Conservation (phyloP, 495 filamentous ascomycete genomes). For the Neurospora sp. region DNA sequence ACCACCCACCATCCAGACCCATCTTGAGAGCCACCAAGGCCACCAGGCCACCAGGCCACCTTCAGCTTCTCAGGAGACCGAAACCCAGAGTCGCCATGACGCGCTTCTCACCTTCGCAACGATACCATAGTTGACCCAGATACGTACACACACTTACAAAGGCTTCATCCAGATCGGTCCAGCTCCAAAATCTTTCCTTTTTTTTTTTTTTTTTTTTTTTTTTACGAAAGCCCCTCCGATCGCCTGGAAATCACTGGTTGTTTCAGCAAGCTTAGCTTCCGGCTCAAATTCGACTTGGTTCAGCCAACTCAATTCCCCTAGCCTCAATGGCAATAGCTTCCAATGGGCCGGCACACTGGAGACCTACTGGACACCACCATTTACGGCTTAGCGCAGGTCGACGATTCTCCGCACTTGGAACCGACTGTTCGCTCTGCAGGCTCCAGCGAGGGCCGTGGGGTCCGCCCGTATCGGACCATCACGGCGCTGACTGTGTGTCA, state of each 20-base stretch:
- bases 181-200: too few species aligned
- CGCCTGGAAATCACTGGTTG: not conserved
- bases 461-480: slow-evolving; percentile 13
- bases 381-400: slow-evolving; percentile 9
- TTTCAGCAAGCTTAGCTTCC: not conserved
- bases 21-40: not conserved
- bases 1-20: not conserved
- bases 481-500: slow-evolving; percentile 25
- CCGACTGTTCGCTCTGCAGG: slow-evolving; percentile 14
- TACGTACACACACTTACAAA: not conserved
- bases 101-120: not conserved
- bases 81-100: not conserved
- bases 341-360: not conserved
- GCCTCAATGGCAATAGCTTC: slow-evolving; percentile 7
- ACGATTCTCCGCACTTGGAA: slow-evolving; percentile 9
- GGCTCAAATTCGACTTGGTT: slow-evolving; percentile 7
- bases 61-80: not conserved
- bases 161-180: not conserved
- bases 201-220: not conserved
- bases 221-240: not conserved
- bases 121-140: not conserved
- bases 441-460: slow-evolving; percentile 2
- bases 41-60: not conserved
- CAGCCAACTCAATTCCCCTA: slow-evolving; percentile 2
- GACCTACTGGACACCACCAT: slow-evolving; percentile 1